Base-by-base conservation (phyloP, 2,329 filamentous ascomycete species). In the Fusarium phyllophilum region DNA sequence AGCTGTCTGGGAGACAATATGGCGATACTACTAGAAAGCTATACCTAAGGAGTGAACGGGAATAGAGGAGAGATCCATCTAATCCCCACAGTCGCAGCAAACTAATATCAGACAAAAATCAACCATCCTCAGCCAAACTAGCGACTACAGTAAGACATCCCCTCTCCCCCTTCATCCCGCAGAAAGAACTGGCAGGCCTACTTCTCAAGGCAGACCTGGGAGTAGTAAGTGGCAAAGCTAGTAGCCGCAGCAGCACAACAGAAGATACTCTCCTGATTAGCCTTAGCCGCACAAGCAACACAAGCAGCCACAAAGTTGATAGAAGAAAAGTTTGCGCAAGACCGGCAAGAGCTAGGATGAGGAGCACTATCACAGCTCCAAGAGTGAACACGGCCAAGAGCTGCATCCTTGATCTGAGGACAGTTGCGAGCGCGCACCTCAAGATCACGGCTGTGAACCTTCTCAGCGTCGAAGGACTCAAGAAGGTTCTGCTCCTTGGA, bases 211-310 rank as follows among this genome's bases (percentile, higher is more conserved):
- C 68, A 72, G 24, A 68, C 63, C 34, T 72, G 70, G 14, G 68
- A 57, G 45, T 72, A 72, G 63, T 72, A 72, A 8, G 70, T 72
- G 6, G 45, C 44, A 34, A 72, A 68, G 10, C 63, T 38, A 3
- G 63, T 65, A 9, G 70, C 70, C 22, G 70, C 58, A 6, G 70
- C 70, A 39, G 63, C 68, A 60, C 70, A 72, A 33, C 70, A 72
- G 34, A 64, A 72, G 45, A 63, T 20, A 7, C 62, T 64, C 59
- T 72, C 70, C 39, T 68, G 55, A 14, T 72, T 72, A 4, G 48
- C 68, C 59, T 72, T 72, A 18, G 68, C 63, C 34, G 67, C 58
- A 24, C 70, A 72, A 26, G 70, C 70, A 9, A 64, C 68, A 14
- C 63, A 68, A 12, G 70, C 29, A 13, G 59, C 70, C 11, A 62